phyloP scores from a whole-genome alignment of 306 rosid genomes.

The Delonix regia region DNA sequence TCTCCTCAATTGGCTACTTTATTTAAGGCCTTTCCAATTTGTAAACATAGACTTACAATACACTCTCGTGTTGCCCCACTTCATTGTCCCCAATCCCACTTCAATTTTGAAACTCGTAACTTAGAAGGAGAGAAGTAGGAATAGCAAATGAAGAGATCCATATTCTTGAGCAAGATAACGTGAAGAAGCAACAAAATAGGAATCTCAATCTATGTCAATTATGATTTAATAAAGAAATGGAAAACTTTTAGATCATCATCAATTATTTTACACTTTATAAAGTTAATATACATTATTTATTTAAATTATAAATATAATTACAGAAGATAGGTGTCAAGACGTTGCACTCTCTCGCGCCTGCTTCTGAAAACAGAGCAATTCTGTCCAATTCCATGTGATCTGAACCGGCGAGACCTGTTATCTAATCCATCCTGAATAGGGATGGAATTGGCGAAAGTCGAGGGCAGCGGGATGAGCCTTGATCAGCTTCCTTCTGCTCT shows the following conservation, averaged over 20 bases:
- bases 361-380: no score
- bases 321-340: no score
- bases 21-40: no score
- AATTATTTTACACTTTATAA: no score
- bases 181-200: no score
- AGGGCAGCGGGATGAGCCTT: slow-evolving; percentile 41
- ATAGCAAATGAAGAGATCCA: background rate
- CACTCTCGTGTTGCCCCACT: no score
- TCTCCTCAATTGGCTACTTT: no score
- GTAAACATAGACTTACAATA: no score
- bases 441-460: slow-evolving; percentile 32
- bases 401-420: background rate
- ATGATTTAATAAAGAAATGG: background rate
- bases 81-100: no score
- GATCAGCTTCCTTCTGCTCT: slow-evolving; percentile 70
- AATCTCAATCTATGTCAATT: background rate
- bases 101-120: no score
- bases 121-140: background rate
- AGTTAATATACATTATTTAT: no score
- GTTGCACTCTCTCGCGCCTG: background rate
- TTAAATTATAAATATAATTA: no score
- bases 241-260: background rate
- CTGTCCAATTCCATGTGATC: background rate
- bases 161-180: background rate
- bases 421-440: background rate